Evolutionary conservation across 768 basidiomycete genomes (phyloP), one percentile per base, ranked within the genome.

Genomic region (Hericium rajendrae): DNA sequence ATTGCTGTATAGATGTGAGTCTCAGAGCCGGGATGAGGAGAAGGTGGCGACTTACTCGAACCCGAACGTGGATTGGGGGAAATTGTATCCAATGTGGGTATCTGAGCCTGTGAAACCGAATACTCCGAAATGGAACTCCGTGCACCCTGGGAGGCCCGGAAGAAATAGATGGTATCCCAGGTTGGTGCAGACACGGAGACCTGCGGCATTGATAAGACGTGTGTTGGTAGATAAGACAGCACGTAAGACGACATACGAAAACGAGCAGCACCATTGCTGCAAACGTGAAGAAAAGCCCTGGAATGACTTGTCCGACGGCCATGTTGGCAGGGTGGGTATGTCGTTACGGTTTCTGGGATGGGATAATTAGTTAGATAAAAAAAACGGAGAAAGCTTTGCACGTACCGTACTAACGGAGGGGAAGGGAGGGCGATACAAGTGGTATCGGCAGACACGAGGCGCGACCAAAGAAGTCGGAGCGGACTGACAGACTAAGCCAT

Each of bases 121-220:
- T n/a, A 85, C 79, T 63, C 91, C 91, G 64, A 84, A 91, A 59
- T 76, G 76, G 57, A 72, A 73, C 63, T 71, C 58, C 53, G n/a
- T 22, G 68, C 67, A 4, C 71, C 74, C 11, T 67, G 60, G 8
- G 71, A 72, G 22, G 81, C 81, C 54, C 81, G 71, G 43, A 93
- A 76, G 74, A 88, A 91, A 18, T 79, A 84, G 48, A 92, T 74
- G 22, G 67, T 66, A 43, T 85, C 66, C 91, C 89, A 92, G 62
- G 83, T 87, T 50, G 90, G 88, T 52, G 79, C 70, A 15, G 86
- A 85, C 20, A 91, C 81, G 28, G 82, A 88, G 2, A 81, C 85
- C 84, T 86, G 64, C 38, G 48, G 18, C 38, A 20, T 12, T 28
- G 26, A 55, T 54, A 52, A 57, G 51, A 50, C 16, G 53, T 24